Base-by-base conservation (phyloP, 768 basidiomycete genomes). In the Tricholoma terreum region DNA sequence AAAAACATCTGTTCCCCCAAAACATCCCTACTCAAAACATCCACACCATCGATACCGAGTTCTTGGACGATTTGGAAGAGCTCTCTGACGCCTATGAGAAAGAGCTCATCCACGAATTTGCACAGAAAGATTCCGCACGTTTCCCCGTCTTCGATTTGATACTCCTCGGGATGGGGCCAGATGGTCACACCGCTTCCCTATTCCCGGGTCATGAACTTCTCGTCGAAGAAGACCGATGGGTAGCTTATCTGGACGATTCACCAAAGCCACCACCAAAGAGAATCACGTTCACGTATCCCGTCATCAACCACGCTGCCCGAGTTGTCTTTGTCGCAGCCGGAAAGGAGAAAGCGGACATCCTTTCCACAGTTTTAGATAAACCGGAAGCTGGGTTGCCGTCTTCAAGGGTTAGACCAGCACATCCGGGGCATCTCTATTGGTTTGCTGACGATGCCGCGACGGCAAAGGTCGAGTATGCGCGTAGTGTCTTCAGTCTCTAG, bases 101-200 rank as follows among this genome's bases (percentile, higher is more conserved):
- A 65, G 77, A 84, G 68, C 89, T 99, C 69, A 93, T 98, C 67
- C 80, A 72, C 58, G 89, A 90, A 69, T 99, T 99, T 68, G 97
- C 95, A 0, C 86, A 89, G 68, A 91, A 87, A 69, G 93, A 98
- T 70, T 80, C 94, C 4, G 96, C 96, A 15, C 87, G 95, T 58
- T 98, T 98, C 82, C 97, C 97, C 60, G 80, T 97, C 52, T 98
- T 99, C 72, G 97, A 99, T 70, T 85, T 99, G 69, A 90, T 98
- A 75, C 84, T 99, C 43, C 87, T 99, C 52, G 97, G 97, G 50
- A 87, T 95, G 83, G 97, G 97, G 30, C 92, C 91, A 5, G 97
- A 98, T 70, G 96, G 96, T n/a, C 97, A 99, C 78, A 98, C 96
- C 40, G 94, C 90, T 59, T 94, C 92, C 6, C 86, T 99, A 63